phyloP scores from a whole-genome alignment of 805 yeast species.

The Scheffersomyces lignosus region DNA sequence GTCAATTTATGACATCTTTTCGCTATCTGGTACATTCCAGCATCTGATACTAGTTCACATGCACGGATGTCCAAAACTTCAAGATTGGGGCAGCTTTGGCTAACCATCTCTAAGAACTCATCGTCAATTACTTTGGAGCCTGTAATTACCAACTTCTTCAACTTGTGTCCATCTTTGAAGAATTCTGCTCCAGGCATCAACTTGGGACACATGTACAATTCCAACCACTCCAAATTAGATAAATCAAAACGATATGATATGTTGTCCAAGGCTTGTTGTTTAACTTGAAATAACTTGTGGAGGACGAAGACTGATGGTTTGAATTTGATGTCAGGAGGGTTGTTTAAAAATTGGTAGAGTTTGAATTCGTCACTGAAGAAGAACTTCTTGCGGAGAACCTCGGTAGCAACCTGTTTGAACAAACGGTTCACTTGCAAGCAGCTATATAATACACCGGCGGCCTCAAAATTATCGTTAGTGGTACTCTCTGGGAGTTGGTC shows the following conservation, averaged over 20 bases:
- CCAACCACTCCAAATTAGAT: conserved; percentile 62
- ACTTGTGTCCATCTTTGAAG: conserved; percentile 20
- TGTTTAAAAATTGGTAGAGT: conserved; percentile 38
- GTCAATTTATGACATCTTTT: conserved; percentile 55
- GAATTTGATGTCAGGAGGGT: conserved; percentile 14
- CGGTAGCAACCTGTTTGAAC: conserved; percentile 59
- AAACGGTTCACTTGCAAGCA: conserved; percentile 69
- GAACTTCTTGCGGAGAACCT: conserved; percentile 54
- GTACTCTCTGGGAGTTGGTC: conserved; percentile 9
- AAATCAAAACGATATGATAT: conserved; percentile 44
- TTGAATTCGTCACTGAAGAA: conserved; percentile 51
- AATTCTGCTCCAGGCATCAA: conserved; percentile 51
- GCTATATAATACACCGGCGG: conserved; percentile 42
- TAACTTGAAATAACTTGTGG: conserved; percentile 60
- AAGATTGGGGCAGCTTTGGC: conserved; percentile 57
- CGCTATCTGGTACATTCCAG: conserved; percentile 70
- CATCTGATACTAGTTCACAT: conserved; percentile 74
- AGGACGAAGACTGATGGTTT: conserved; percentile 53
- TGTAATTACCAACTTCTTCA: conserved; percentile 58
- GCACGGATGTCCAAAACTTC: conserved; percentile 77
- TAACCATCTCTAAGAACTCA: conserved; percentile 50
- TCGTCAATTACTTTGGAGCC: conserved; percentile 70
- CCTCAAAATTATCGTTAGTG: conserved; percentile 8
- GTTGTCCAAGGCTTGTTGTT: conserved; percentile 54
- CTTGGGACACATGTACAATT: conserved; percentile 80